Percentiles rank a stretch among this genome's conserved stretches.
Evolutionary conservation across 192 early-diverging fungal species (phyloP).

Genomic region (Coemansia sp.): DNA sequence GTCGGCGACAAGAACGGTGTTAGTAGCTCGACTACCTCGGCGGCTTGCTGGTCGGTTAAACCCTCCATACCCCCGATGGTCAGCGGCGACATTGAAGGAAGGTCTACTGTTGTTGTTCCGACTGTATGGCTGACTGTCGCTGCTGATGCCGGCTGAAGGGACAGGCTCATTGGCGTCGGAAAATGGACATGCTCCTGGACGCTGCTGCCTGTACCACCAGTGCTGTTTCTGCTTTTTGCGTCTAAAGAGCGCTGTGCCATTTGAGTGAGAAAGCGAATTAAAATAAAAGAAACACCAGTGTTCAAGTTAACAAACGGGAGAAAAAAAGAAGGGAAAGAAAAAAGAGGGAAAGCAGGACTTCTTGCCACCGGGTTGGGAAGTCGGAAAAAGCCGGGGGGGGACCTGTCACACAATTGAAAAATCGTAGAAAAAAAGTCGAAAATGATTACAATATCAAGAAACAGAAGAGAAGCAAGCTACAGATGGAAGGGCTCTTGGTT

Average conservation of each 20-base stretch:
- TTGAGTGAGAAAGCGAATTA: not conserved
- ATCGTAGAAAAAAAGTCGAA: too few relatives aligned
- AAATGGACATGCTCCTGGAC: not conserved
- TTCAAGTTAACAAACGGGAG: not conserved
- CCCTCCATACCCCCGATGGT: slow-evolving; percentile 27
- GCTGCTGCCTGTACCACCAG: not conserved
- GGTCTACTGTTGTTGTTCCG: not conserved
- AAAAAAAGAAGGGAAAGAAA: too few relatives aligned
- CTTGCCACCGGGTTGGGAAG: too few relatives aligned
- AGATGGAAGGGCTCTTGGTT: not conserved
- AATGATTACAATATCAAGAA: too few relatives aligned
- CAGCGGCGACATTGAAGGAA: slow-evolving; percentile 23
- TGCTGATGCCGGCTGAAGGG: not conserved
- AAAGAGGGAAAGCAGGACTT: not conserved
- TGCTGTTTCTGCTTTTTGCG: not conserved
- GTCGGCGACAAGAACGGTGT: slow-evolving; percentile 54
- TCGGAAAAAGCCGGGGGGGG: too few relatives aligned
- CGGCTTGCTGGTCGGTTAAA: slow-evolving; percentile 39
- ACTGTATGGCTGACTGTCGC: not conserved
- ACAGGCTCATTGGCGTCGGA: slow-evolving; percentile 1
- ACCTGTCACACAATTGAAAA: too few relatives aligned
- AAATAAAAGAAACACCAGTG: not conserved
- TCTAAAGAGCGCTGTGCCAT: not conserved
- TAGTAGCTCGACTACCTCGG: slow-evolving; percentile 46
- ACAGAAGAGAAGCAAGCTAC: not conserved